phyloP scores from a whole-genome alignment of 768 basidiomycete genomes.

The Russula sp. region DNA sequence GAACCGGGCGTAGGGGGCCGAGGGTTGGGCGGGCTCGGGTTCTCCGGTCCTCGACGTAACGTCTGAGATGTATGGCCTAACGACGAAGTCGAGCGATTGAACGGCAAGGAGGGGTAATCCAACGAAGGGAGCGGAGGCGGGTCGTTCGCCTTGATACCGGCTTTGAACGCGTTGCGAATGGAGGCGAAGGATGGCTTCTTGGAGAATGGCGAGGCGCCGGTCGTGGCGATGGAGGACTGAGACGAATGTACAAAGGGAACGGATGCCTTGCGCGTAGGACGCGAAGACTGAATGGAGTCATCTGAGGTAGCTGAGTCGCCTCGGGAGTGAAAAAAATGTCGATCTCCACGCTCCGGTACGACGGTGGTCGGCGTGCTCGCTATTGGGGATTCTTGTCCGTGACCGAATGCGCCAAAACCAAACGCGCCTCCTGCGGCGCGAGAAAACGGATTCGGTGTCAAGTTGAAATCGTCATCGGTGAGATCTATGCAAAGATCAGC shows the following conservation, averaged over 20 bases:
- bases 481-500: conserved; percentile 46
- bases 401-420: conserved; percentile 30
- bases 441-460: conserved; percentile 65
- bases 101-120: conserved; percentile 66
- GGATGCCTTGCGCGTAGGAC: conserved; percentile 34
- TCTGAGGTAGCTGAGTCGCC: conserved; percentile 77
- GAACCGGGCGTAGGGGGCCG: conserved; percentile 60
- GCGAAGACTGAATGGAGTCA: conserved; percentile 62
- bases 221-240: conserved; percentile 54
- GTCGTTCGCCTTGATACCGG: conserved; percentile 46
- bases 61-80: conserved; percentile 45
- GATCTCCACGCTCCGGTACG: conserved; percentile 42
- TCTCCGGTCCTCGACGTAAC: conserved; percentile 36
- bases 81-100: conserved; percentile 77
- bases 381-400: conserved; percentile 64
- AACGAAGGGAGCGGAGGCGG: conserved; percentile 72
- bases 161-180: conserved; percentile 82
- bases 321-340: conserved; percentile 66
- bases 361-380: conserved; percentile 44
- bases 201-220: conserved; percentile 47
- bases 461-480: conserved; percentile 64
- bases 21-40: conserved; percentile 47
- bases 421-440: conserved; percentile 38
- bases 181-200: conserved; percentile 86
- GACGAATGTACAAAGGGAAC: conserved; percentile 65